Conservation (phyloP, 2,329 filamentous ascomycete species). For the Cercospora brassicicola region DNA sequence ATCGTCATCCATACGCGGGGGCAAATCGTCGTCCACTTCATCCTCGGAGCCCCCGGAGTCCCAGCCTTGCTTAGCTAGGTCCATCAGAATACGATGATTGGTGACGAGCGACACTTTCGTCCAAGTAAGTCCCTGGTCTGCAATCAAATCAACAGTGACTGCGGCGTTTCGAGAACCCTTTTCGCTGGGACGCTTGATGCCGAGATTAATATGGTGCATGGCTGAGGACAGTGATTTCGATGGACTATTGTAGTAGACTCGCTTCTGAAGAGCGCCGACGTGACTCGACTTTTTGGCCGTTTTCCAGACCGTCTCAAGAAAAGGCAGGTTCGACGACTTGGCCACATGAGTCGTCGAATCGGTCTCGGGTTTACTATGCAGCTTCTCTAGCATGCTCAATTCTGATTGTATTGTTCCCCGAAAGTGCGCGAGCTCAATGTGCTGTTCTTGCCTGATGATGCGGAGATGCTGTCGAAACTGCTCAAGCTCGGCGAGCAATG, state of each 20-base stretch:
- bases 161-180: conserved; percentile 29
- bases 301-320: conserved; percentile 64
- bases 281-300: conserved; percentile 59
- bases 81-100: conserved; percentile 63
- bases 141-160: conserved; percentile 62
- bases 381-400: conserved; percentile 35
- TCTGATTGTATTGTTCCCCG: conserved; percentile 40
- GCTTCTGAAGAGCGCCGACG: conserved; percentile 58
- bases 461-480: conserved; percentile 41
- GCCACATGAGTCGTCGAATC: conserved; percentile 53
- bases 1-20: conserved; percentile 49
- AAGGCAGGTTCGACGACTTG: conserved; percentile 65
- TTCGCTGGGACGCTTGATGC: conserved; percentile 30
- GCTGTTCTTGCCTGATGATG: conserved; percentile 40
- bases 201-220: conserved; percentile 29
- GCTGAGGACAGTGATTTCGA: conserved; percentile 28
- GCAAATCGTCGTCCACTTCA: conserved; percentile 44
- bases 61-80: conserved; percentile 69
- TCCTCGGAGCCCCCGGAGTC: conserved; percentile 52
- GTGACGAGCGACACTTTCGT: conserved; percentile 67
- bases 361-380: conserved; percentile 30
- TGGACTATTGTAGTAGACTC: conserved; percentile 50
- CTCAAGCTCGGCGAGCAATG: conserved; percentile 45
- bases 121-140: conserved; percentile 64
- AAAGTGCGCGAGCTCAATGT: conserved; percentile 40